phyloP scores from a whole-genome alignment of 176 grass and related monocot genomes.

The Puya raimondii region DNA sequence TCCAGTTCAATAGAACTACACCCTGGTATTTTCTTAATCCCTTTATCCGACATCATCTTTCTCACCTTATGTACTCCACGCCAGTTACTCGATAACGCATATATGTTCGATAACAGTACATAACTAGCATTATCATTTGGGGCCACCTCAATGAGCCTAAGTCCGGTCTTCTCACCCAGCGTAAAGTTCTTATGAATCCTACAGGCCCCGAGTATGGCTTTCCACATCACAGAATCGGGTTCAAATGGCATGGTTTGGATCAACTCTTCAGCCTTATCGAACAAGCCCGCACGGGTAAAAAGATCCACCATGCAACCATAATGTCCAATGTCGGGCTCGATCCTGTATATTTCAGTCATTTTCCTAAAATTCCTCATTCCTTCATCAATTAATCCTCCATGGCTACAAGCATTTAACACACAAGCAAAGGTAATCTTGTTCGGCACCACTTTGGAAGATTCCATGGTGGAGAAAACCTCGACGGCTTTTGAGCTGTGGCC shows the following conservation, averaged over 20 bases:
- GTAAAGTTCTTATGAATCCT: conserved; percentile 46
- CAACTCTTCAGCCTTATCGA: conserved; percentile 42
- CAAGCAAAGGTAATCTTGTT: conserved; percentile 49
- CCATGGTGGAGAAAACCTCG: conserved; percentile 44
- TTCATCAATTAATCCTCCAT: conserved; percentile 35
- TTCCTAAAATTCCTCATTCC: conserved; percentile 32
- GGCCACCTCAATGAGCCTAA: conserved; percentile 44
- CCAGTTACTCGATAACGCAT: conserved; percentile 56
- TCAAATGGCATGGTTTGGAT: conserved; percentile 42
- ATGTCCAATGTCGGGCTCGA: conserved; percentile 51
- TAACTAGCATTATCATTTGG: conserved; percentile 47
- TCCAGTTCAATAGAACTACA: conserved; percentile 55
- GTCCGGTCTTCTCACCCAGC: conserved; percentile 42
- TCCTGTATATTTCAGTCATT: conserved; percentile 31
- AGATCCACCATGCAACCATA: conserved; percentile 72
- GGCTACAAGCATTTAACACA: conserved; percentile 59
- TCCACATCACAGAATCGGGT: conserved; percentile 56
- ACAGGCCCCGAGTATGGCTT: conserved; percentile 50
- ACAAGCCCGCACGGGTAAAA: conserved; percentile 41
- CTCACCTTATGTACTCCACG: conserved; percentile 43
- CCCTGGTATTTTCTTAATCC: conserved; percentile 49
- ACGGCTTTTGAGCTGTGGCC: conserved; percentile 34
- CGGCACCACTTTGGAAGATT: conserved; percentile 27
- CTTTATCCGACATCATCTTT: conserved; percentile 44
- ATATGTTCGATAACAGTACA: conserved; percentile 66